Conservation (phyloP, 352 stramenopile genomes). For the Phytophthora cryptogea region DNA sequence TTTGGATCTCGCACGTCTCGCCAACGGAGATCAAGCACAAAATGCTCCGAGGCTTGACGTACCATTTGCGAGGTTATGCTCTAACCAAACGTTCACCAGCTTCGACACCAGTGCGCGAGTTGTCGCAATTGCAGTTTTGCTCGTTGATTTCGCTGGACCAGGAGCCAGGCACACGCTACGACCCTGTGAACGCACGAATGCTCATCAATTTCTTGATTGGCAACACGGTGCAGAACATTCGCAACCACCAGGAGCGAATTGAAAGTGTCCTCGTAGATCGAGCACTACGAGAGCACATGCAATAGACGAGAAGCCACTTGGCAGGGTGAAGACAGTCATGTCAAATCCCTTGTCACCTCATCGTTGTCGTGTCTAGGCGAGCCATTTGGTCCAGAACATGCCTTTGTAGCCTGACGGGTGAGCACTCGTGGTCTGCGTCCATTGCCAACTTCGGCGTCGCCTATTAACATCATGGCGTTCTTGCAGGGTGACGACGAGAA, state of each 20-base stretch:
- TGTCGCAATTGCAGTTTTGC: slow-evolving; percentile 57
- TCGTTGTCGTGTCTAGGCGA: slow-evolving; percentile 10
- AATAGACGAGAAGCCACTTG: slow-evolving; percentile 2
- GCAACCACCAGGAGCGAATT: slow-evolving; percentile 45
- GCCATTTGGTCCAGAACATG: slow-evolving; percentile 12
- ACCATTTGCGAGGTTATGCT: slow-evolving; percentile 60
- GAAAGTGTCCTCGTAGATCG: slow-evolving; percentile 41
- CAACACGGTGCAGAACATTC: slow-evolving; percentile 43
- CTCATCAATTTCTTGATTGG: slow-evolving; percentile 54
- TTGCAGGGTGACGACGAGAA: slow-evolving; percentile 13
- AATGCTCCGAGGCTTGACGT: slow-evolving; percentile 35
- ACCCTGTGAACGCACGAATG: slow-evolving; percentile 31
- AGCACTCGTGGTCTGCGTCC: not conserved
- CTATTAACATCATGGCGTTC: slow-evolving; percentile 5
- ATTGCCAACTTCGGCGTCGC: not conserved
- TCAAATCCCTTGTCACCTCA: slow-evolving; percentile 19
- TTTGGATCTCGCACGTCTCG: slow-evolving; percentile 60
- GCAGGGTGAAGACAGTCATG: too few relatives aligned
- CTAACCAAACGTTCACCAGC: slow-evolving; percentile 45
- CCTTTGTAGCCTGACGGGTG: slow-evolving; percentile 10
- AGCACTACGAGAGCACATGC: slow-evolving; percentile 18
- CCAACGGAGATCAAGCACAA: slow-evolving; percentile 57
- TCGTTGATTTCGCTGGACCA: slow-evolving; percentile 56
- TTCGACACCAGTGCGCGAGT: slow-evolving; percentile 31
- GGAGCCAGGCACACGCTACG: slow-evolving; percentile 26